Percentiles rank a stretch among this genome's conserved stretches.
Conservation (phyloP, 495 filamentous ascomycete species). For the Podospora didyma region DNA sequence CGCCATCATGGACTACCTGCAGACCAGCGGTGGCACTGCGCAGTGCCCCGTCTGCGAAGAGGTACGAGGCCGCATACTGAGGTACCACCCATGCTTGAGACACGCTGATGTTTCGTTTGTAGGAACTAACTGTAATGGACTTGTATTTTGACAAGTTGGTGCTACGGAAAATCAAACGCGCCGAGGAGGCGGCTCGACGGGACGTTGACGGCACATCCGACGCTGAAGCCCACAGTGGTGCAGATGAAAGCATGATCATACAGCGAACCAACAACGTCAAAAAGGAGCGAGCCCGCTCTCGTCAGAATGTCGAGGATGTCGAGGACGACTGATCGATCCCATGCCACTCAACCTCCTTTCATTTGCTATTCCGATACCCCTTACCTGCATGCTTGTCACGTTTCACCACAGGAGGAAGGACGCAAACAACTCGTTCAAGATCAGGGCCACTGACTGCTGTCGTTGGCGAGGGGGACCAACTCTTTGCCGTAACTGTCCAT, state of each 20-base stretch:
- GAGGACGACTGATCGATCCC: slow-evolving; percentile 13
- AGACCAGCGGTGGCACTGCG: slow-evolving; percentile 25
- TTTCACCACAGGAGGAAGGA: too few species aligned
- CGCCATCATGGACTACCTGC: slow-evolving; percentile 65
- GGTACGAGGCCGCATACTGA: slow-evolving; percentile 21
- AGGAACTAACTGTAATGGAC: slow-evolving; percentile 35
- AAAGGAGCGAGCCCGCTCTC: slow-evolving; percentile 12
- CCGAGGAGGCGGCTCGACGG: slow-evolving; percentile 23
- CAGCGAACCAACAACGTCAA: slow-evolving; percentile 20
- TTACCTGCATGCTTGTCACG: too few species aligned
- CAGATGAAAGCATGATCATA: slow-evolving; percentile 21
- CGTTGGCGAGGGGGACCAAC: too few species aligned
- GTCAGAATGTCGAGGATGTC: slow-evolving; percentile 8
- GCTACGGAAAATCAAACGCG: slow-evolving; percentile 40
- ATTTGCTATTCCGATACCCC: too few species aligned
- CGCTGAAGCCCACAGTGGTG: slow-evolving; percentile 25
- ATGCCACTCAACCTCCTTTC: too few species aligned
- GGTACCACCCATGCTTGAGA: neutral
- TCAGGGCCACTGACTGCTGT: too few species aligned
- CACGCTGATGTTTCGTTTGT: slow-evolving; percentile 4
- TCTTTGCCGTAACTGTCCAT: too few species aligned
- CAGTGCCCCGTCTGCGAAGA: slow-evolving; percentile 44
- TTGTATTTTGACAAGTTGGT: slow-evolving; percentile 39
- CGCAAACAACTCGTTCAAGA: too few species aligned
- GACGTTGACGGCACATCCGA: slow-evolving; percentile 26